Conservation (phyloP, 371 early-diverging fungal genomes). For the Mucor saturninus region DNA sequence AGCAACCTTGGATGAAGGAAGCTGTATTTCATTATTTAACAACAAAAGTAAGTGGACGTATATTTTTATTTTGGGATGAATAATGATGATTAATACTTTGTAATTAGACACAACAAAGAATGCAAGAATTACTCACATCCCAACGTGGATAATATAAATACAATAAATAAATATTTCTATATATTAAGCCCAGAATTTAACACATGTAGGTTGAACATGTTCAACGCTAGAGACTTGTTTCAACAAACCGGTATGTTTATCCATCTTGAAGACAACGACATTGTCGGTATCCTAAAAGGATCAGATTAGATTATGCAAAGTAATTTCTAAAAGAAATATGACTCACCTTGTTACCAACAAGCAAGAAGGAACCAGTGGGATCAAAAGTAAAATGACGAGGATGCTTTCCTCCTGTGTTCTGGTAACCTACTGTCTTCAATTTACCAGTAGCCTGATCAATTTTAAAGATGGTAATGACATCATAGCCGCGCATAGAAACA, state of each 20-base stretch:
- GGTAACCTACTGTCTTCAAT: slow-evolving; percentile 33
- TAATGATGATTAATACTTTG: background rate
- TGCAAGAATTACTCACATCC: slow-evolving; percentile 52
- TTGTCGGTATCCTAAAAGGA: slow-evolving; percentile 40
- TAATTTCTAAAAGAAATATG: background rate
- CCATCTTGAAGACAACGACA: slow-evolving; percentile 43
- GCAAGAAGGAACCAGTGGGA: slow-evolving; percentile 43
- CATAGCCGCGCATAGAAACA: slow-evolving; percentile 47
- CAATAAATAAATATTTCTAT: slow-evolving; percentile 2
- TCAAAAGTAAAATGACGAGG: slow-evolving; percentile 52
- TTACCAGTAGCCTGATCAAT: slow-evolving; percentile 44
- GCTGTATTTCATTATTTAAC: slow-evolving; percentile 88
- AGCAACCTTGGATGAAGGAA: slow-evolving; percentile 87
- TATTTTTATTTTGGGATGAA: background rate
- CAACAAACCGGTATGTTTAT: slow-evolving; percentile 36
- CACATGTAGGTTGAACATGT: slow-evolving; percentile 46
- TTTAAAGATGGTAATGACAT: slow-evolving; percentile 38
- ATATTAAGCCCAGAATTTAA: slow-evolving; percentile 35
- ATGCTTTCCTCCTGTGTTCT: slow-evolving; percentile 39
- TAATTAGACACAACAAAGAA: slow-evolving; percentile 52
- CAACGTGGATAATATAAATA: slow-evolving; percentile 27
- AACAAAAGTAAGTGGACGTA: slow-evolving; percentile 51
- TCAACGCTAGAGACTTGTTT: slow-evolving; percentile 28
- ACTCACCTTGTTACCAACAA: slow-evolving; percentile 48
- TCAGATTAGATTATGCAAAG: background rate